These are phyloP conservation scores for Cercospora janseana DNA, from an alignment of 2,329 filamentous ascomycete species.

Conservation along the genomic window DNA sequence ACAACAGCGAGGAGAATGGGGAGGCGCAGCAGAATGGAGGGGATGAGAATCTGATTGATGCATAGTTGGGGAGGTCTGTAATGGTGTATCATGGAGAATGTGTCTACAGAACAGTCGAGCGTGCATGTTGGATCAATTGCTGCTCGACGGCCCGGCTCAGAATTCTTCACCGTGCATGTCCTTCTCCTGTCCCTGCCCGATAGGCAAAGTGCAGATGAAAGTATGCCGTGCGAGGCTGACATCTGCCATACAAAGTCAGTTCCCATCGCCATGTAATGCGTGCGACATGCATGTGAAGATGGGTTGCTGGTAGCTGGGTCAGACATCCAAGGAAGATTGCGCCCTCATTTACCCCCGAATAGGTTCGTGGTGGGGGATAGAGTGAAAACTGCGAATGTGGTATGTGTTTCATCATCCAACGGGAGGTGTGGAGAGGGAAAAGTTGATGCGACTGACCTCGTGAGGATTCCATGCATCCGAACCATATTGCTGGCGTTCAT, in stretches of 20 bases:
- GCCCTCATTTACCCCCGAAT: constrained; percentile 40
- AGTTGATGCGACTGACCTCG: neutral
- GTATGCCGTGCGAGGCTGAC: neutral
- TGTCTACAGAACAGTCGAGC: neutral
- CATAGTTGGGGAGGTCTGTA: constrained; percentile 15
- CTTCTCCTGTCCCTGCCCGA: constrained; percentile 6
- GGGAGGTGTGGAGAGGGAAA: constrained; percentile 7
- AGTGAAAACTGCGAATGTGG: constrained; percentile 88
- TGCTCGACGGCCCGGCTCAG: no score
- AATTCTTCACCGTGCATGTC: neutral
- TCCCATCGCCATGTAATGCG: neutral
- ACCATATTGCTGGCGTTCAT: neutral
- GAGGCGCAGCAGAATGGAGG: constrained; percentile 33
- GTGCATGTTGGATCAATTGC: no score
- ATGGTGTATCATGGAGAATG: neutral
- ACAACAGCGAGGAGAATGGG: constrained; percentile 39
- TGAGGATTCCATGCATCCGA: neutral
- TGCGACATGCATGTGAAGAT: neutral
- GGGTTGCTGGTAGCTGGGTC: constrained; percentile 26
- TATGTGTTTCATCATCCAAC: constrained; percentile 49
- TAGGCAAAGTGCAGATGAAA: constrained; percentile 10
- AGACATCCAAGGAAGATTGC: constrained; percentile 46
- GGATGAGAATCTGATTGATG: constrained; percentile 31
- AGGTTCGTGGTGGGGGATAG: constrained; percentile 46
- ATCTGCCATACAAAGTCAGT: constrained; percentile 6